Evolutionary conservation across 208 protist genomes (phyloP), one percentile per base, ranked within the genome.

Genomic region (Ichthyophonus hoferi): DNA sequence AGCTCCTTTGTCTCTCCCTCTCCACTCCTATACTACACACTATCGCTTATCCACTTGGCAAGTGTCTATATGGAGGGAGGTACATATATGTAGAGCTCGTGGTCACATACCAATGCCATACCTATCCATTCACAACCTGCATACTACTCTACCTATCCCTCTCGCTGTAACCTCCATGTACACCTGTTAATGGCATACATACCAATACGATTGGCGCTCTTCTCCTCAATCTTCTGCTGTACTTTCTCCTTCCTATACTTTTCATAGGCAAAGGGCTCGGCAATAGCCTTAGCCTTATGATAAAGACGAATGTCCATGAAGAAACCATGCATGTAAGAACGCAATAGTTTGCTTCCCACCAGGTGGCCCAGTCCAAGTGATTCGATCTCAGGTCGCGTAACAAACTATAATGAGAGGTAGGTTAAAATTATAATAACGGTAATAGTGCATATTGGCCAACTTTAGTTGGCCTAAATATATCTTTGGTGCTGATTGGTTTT

Each of bases 251-350:
- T 79, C 2, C 91, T 50, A 77, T 91, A 92, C 40, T 94, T 76
- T 85, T 97, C 96, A 91, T 98, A 98, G 7, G 90, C 96, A 39
- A 95, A 94, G 1, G 96, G 97, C 87, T 98, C 92, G 2, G 95
- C 93, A 12, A 97, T 94, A 0, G 96, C 34, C 67, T 92, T 92
- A 40, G 91, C 81, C 83, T 92, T 77, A 1, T 79, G 24, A 79
- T 90, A 78, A 39, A 77, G 67, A 3, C 92, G 89, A 42, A 97
- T 96, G 87, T 99, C 97, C 79, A 99, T 97, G 88, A 98, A 99
- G 91, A 95, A 98, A 81, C 98, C 98, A 92, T 99, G 97, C 97
- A 99, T 98, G 88, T 98, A 97, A 2, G 97, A 95, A 1, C 94
- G 95, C 1, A 99, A 93, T 83, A 97, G 95, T 42, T 94, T 93